Base-by-base conservation (phyloP, 2,329 filamentous ascomycete species). In the Cadophora gregata region DNA sequence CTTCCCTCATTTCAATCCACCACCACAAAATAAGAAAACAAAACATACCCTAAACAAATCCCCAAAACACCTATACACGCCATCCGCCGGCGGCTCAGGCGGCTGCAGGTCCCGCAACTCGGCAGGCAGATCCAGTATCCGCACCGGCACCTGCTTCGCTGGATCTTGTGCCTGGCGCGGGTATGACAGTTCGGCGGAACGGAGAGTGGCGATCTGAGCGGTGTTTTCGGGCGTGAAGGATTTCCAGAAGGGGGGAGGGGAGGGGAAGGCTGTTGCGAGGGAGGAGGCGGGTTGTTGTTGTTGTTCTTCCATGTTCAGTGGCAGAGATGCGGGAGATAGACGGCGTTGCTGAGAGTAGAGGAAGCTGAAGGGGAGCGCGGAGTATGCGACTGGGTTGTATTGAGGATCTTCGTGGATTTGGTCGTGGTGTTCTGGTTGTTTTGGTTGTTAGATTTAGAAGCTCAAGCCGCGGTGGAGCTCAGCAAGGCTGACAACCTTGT, bases 211-310 rank as follows among this genome's bases (percentile, higher is more conserved):
- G 27, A 91, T 79, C 58, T 87, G 87, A 16, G 86, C 80, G 62
- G 92, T 75, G 75, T 95, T 96, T 31, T 90, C 87, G 3, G 88
- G 78, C 0, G 93, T 97, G 80, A 98, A 98, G 77, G 92, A 85
- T 72, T 90, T 90, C 89, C 92, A 98, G 81, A 97, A 97, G 0
- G 90, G 89, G 29, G 96, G 96, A 29, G 96, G 96, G 62, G 91
- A 88, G 27, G 96, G 95, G 77, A 93, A 97, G 48, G 90, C 88
- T 27, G 90, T 88, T 29, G 88, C 84, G 73, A 85, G 79, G 56
- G 82, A 81, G 70, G 62, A 42, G 31, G 77, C 74, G 9, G 79
- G 78, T 55, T 82, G 80, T 67, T 83, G 80, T 67, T 83, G 82
- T 62, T 36, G 82, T 61, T 88, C 88, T 66, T 86, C 87, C 90